These are phyloP conservation scores for Blastobotrys indianensis DNA, from an alignment of 1,139 yeast species.

Conservation along the genomic window DNA sequence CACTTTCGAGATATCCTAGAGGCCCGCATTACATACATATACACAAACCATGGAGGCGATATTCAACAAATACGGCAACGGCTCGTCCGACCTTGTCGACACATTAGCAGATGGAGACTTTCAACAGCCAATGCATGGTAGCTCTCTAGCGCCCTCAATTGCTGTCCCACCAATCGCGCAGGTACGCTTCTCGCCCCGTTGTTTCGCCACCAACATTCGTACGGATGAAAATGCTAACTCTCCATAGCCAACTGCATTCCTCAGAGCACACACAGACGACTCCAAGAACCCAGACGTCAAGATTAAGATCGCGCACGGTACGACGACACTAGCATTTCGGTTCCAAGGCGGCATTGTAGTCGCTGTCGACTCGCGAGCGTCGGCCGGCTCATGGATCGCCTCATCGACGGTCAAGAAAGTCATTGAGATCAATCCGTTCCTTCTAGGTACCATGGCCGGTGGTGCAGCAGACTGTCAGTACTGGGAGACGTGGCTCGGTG, in stretches of 20 bases:
- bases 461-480: slow-evolving; percentile 99
- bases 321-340: slow-evolving; percentile 94
- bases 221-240: background rate
- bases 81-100: background rate
- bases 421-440: slow-evolving; percentile 89
- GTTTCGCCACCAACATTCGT: slow-evolving; percentile 1
- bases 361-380: slow-evolving; percentile 96
- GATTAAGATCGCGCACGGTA: slow-evolving; percentile 97
- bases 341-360: slow-evolving; percentile 94
- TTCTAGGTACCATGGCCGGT: slow-evolving; percentile 98
- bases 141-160: slow-evolving; percentile 49
- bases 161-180: slow-evolving; percentile 79
- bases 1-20: slow-evolving; percentile 1
- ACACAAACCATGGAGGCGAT: slow-evolving; percentile 9
- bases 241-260: slow-evolving; percentile 77
- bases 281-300: slow-evolving; percentile 86
- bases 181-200: slow-evolving; percentile 19
- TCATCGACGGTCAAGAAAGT: slow-evolving; percentile 97
- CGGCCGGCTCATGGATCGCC: slow-evolving; percentile 98
- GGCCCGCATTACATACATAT: background rate
- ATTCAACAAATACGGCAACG: slow-evolving; percentile 6
- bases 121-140: background rate
- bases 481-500: slow-evolving; percentile 99
- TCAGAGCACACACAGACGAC: slow-evolving; percentile 97
- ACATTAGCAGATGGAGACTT: no score